Evolutionary conservation across 1,284 basidiomycete species (phyloP).

Genomic region (Sphaerobolus stellatus): DNA sequence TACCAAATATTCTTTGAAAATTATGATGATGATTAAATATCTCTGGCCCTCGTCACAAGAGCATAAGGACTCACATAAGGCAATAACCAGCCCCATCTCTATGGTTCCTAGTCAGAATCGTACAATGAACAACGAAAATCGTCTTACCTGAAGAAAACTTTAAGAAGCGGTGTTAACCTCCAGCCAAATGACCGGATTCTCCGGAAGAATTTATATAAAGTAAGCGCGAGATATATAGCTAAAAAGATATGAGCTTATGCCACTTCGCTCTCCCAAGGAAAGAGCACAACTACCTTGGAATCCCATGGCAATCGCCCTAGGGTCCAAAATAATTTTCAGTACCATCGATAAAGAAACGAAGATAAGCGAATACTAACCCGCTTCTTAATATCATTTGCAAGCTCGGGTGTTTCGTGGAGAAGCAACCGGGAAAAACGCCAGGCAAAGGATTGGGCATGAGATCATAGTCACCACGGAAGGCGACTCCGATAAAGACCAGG

Average conservation of each 20-base stretch:
- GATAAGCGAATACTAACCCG: background rate
- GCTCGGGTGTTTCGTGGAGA: background rate
- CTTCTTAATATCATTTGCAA: background rate
- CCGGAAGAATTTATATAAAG: background rate
- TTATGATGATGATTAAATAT: background rate
- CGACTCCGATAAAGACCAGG: background rate
- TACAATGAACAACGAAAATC: background rate
- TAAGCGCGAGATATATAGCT: slow-evolving; percentile 4
- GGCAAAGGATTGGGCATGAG: slow-evolving; percentile 4
- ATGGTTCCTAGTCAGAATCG: background rate
- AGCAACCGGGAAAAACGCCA: slow-evolving; percentile 8
- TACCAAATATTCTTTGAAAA: background rate
- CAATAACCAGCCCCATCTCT: slow-evolving; percentile 2
- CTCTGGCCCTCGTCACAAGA: background rate
- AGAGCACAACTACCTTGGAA: background rate
- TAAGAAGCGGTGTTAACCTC: slow-evolving; percentile 1
- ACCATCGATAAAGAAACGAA: background rate
- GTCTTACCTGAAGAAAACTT: slow-evolving; percentile 4
- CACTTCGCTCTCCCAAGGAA: too few relatives aligned
- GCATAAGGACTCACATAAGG: background rate
- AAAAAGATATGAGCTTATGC: background rate
- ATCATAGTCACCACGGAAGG: background rate
- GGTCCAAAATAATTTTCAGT: background rate
- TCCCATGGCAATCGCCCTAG: background rate
- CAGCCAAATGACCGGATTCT: background rate